Conservation (phyloP, 495 filamentous ascomycete species). For the Aspergillus ostianus region DNA sequence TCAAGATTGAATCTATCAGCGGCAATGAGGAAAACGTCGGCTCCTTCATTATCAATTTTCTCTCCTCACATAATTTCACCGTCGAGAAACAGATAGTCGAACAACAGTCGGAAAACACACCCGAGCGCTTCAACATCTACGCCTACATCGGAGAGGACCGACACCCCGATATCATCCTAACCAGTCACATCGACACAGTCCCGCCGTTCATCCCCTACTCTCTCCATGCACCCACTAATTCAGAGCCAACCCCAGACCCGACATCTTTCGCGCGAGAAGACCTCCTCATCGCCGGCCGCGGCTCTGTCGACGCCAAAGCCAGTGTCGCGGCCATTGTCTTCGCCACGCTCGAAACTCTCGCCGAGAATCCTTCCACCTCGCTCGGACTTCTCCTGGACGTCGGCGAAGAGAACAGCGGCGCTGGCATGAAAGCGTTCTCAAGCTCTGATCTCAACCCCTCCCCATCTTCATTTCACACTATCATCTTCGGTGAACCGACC, state of each 20-base stretch:
- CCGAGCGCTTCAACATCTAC: constrained; percentile 3
- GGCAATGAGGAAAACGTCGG: background rate
- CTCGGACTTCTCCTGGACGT: constrained; percentile 73
- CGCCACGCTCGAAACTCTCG: constrained; percentile 58
- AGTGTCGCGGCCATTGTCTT: constrained; percentile 68
- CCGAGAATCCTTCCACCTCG: constrained; percentile 29
- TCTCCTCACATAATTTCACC: background rate
- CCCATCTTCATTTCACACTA: background rate
- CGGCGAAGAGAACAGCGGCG: constrained; percentile 67
- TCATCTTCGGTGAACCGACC: constrained; percentile 1
- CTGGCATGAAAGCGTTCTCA: constrained; percentile 68
- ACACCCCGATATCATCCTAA: constrained; percentile 48
- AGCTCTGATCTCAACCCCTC: constrained; percentile 35
- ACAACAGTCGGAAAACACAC: too few relatives aligned
- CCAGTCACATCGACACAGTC: constrained; percentile 61
- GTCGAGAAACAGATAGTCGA: background rate
- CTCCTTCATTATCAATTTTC: background rate
- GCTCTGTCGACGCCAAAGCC: constrained; percentile 77
- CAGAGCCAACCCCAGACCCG: too few relatives aligned
- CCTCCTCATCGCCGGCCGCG: constrained; percentile 61
- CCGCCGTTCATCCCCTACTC: constrained; percentile 52
- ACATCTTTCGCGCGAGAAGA: constrained; percentile 31
- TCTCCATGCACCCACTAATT: constrained; percentile 26
- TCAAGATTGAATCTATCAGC: constrained; percentile 1
- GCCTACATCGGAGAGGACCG: constrained; percentile 3